Conservation (phyloP, 1,284 basidiomycete species). For the Flammula alnicola region DNA sequence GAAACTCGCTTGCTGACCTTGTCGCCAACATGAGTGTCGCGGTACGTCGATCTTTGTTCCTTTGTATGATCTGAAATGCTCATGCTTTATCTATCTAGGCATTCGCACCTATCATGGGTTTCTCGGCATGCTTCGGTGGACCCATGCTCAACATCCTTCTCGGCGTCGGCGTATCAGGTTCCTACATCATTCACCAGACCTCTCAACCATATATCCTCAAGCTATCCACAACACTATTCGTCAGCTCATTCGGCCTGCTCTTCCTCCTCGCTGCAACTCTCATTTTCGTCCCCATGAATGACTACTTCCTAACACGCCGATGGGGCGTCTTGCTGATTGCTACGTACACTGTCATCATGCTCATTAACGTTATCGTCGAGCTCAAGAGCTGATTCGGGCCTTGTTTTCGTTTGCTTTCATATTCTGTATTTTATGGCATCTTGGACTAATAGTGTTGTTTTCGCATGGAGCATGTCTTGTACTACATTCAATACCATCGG, state of each 20-base stretch:
- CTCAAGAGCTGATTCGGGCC: conserved; percentile 36
- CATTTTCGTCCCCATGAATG: conserved; percentile 84
- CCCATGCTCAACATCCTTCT: conserved; percentile 98
- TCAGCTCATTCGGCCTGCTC: conserved; percentile 82
- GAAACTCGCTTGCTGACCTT: conserved; percentile 95
- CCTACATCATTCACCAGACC: conserved; percentile 69
- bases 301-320: conserved; percentile 75
- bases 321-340: conserved; percentile 84
- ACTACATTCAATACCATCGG: too few species aligned
- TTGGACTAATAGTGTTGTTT: too few species aligned
- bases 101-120: conserved; percentile 88
- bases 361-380: conserved; percentile 79
- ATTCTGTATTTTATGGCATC: too few species aligned
- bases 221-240: conserved; percentile 84
- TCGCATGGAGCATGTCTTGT: too few species aligned
- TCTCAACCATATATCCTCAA: conserved; percentile 69
- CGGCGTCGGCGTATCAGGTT: conserved; percentile 82
- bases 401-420: too few species aligned
- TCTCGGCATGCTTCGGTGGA: conserved; percentile 92
- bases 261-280: conserved; percentile 78
- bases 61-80: conserved; percentile 4
- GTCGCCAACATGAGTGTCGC: conserved; percentile 97
- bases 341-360: conserved; percentile 77
- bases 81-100: conserved; percentile 44
- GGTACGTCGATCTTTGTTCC: conserved; percentile 40